Base-by-base conservation (phyloP, 495 filamentous ascomycete genomes). In the Penicillium alfredii region DNA sequence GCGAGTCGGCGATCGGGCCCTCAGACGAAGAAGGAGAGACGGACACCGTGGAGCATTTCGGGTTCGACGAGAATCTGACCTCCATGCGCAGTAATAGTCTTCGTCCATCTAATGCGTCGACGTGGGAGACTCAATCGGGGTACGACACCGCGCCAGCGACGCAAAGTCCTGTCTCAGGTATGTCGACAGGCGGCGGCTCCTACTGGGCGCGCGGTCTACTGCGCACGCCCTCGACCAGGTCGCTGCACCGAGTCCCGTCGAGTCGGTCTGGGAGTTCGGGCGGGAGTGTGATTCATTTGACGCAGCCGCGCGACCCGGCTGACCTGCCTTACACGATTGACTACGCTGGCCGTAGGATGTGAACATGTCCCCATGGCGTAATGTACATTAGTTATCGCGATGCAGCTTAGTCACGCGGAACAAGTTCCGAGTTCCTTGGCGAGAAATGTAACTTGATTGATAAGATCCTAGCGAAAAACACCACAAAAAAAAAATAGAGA, bases 1-100 rank as follows among this genome's bases (percentile, higher is more conserved):
- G 49, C 14, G 64, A 65, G 35, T 71, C 66, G 0, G 19, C 62
- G 8, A 66, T 69, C 12, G 66, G 63, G 6, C 60, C 63, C 0
- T 69, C 64, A 6, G 64, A 68, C 11, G 66, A 69, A 42, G 66
- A 69, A 34, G 64, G 66, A n/a, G 61, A 68, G 28, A 69, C 66
- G 1, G 66, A 71, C 43, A 62, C 59, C 8, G 50, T 59, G 14
- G 56, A 63, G 7, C 51, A 45, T 15, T 42, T 27, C 23, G 47
- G 53, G 6, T 50, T 48, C 20, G 44, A 42, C 26, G 55, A 51
- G 25, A 34, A 44, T 21, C 35, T 42, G 8, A 27, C 38, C 4
- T 49, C 35, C 6, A 46, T 53, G 28, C 51, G 60, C 27, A 64
- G 53, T 21, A 45, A 55, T 30, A 61, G 60, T 30, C 40, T 53